Evolutionary conservation across 1,284 basidiomycete genomes (phyloP).

Genomic region (Amylostereum chailletii): DNA sequence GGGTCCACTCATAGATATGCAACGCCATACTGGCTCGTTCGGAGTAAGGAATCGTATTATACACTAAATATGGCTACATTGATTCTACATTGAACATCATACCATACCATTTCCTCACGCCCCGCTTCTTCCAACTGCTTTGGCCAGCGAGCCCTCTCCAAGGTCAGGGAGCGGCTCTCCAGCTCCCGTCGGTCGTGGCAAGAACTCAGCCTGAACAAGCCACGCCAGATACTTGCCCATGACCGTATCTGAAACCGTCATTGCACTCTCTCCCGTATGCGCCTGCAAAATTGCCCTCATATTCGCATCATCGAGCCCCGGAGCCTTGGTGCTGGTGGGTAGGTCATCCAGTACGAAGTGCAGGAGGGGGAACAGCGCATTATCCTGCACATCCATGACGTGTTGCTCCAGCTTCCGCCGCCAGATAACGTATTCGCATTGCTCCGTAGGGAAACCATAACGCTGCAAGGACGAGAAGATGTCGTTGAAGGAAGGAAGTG

Average conservation of each 20-base stretch:
- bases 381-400: slow-evolving; percentile 89
- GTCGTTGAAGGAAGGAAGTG: slow-evolving; percentile 85
- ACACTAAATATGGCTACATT: too few species aligned
- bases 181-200: slow-evolving; percentile 51
- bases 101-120: slow-evolving; percentile 13
- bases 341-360: slow-evolving; percentile 98
- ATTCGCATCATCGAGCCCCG: slow-evolving; percentile 86
- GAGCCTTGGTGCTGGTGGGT: slow-evolving; percentile 92
- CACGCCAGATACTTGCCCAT: slow-evolving; percentile 93
- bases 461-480: slow-evolving; percentile 69
- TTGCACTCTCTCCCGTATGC: slow-evolving; percentile 33
- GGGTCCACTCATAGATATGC: too few species aligned
- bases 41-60: too few species aligned
- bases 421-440: slow-evolving; percentile 91
- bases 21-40: too few species aligned
- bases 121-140: slow-evolving; percentile 42
- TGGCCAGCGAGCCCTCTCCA: slow-evolving; percentile 20
- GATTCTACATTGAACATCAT: too few species aligned
- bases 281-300: slow-evolving; percentile 57
- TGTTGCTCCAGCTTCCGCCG: slow-evolving; percentile 89
- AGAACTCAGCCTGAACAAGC: slow-evolving; percentile 83
- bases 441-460: slow-evolving; percentile 78
- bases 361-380: slow-evolving; percentile 93
- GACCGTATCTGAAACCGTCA: slow-evolving; percentile 70
- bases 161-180: slow-evolving; percentile 41